Evolutionary conservation across 139 green algal genomes (phyloP).

Genomic region (Chlorella vulgaris): DNA sequence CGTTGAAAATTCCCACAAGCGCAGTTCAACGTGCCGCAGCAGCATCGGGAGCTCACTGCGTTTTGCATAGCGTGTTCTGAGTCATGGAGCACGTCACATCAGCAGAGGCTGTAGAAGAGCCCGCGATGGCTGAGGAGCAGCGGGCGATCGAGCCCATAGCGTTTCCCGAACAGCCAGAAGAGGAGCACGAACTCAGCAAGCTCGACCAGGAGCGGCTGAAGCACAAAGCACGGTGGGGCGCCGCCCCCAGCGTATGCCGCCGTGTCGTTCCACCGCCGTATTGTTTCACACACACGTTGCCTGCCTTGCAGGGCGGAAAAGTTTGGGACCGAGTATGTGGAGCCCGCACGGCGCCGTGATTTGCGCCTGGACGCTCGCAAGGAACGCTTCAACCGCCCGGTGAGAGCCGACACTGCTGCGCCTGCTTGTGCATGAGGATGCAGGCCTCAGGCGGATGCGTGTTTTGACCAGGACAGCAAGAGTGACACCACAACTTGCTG

Average conservation of each 20-base stretch:
- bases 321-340: conserved; percentile 61
- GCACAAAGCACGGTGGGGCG: conserved; percentile 11
- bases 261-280: too few species aligned
- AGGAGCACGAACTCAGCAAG: neutral
- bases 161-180: neutral
- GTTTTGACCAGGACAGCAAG: too few species aligned
- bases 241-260: too few species aligned
- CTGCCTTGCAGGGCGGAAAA: conserved; percentile 58
- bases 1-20: too few species aligned
- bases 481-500: too few species aligned
- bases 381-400: conserved; percentile 39
- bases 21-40: too few species aligned
- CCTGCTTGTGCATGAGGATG: too few species aligned
- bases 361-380: conserved; percentile 44
- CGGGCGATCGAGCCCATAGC: neutral
- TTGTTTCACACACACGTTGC: neutral
- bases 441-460: too few species aligned
- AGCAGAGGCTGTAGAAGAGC: neutral
- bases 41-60: too few species aligned
- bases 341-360: conserved; percentile 57
- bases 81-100: too few species aligned
- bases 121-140: neutral
- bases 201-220: conserved; percentile 10
- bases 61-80: too few species aligned
- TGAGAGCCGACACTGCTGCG: too few species aligned